Evolutionary conservation across 805 yeast species (phyloP).

Genomic region (Torulaspora gathmanii): DNA sequence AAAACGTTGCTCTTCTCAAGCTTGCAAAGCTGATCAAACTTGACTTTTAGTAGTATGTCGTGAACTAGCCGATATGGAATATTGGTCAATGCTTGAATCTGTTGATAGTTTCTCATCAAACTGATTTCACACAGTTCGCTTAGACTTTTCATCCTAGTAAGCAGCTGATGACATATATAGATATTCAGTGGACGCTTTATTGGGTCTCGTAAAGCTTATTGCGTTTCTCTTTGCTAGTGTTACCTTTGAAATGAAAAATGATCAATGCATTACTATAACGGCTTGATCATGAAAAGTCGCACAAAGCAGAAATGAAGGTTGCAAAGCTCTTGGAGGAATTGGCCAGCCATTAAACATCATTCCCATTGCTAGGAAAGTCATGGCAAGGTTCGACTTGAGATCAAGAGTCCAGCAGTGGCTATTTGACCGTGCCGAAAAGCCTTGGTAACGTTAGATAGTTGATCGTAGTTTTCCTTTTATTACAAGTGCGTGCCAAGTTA

Average conservation of each 20-base stretch:
- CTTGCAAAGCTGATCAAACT: slow-evolving; percentile 32
- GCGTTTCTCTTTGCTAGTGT: neutral
- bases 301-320: neutral
- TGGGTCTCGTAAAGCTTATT: neutral
- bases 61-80: slow-evolving; percentile 34
- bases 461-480: slow-evolving; percentile 1
- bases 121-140: slow-evolving; percentile 24
- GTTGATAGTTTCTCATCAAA: slow-evolving; percentile 24
- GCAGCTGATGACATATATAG: neutral
- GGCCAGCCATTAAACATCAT: neutral
- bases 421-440: no score
- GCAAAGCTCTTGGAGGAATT: neutral
- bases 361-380: neutral
- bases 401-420: no score
- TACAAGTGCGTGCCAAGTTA: slow-evolving; percentile 3
- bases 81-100: slow-evolving; percentile 30
- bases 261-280: neutral
- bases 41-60: slow-evolving; percentile 30
- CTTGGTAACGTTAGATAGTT: no score
- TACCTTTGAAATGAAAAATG: neutral
- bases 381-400: neutral
- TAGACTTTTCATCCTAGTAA: slow-evolving; percentile 14
- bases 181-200: neutral
- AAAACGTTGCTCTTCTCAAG: slow-evolving; percentile 34
- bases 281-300: neutral